Percentiles rank a stretch among this genome's conserved stretches.
Conservation (phyloP, 2,329 filamentous ascomycete species). For the Keithomyces neogunnii region DNA sequence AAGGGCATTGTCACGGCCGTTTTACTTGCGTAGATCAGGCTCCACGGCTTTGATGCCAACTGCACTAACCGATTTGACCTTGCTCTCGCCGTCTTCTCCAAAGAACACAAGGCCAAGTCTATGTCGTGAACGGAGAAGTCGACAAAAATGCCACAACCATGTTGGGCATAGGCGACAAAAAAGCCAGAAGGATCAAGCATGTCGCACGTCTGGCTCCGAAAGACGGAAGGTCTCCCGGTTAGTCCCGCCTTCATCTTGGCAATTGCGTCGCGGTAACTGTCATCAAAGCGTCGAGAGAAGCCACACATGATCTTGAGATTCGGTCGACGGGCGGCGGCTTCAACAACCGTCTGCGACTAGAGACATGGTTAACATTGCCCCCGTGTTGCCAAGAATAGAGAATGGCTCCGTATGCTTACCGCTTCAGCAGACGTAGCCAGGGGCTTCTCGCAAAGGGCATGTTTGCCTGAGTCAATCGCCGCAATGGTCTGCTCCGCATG, state of each 20-base stretch:
- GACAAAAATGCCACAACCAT: slow-evolving; percentile 61
- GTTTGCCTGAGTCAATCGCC: slow-evolving; percentile 43
- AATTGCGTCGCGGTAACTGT: slow-evolving; percentile 53
- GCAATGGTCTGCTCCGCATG: slow-evolving; percentile 49
- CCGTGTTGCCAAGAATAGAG: not conserved
- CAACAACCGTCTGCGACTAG: slow-evolving; percentile 49
- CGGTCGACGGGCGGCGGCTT: slow-evolving; percentile 43
- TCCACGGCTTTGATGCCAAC: slow-evolving; percentile 20
- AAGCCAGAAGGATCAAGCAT: slow-evolving; percentile 57
- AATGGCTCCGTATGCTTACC: slow-evolving; percentile 28
- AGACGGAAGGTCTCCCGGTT: slow-evolving; percentile 51
- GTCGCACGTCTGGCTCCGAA: slow-evolving; percentile 60
- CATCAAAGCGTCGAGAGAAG: slow-evolving; percentile 40
- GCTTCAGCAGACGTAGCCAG: slow-evolving; percentile 48
- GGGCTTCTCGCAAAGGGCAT: slow-evolving; percentile 53
- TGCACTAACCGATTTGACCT: slow-evolving; percentile 18
- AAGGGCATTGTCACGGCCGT: slow-evolving; percentile 23
- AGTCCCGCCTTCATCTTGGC: slow-evolving; percentile 40
- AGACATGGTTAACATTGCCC: not conserved
- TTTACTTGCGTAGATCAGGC: slow-evolving; percentile 17
- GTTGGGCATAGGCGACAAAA: slow-evolving; percentile 58
- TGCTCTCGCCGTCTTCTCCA: slow-evolving; percentile 15
- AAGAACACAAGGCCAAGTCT: slow-evolving; percentile 21
- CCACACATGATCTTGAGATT: slow-evolving; percentile 51
- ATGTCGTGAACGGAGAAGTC: slow-evolving; percentile 65